Base-by-base conservation (phyloP, 352 stramenopile genomes). In the Thraustotheca clavata region DNA sequence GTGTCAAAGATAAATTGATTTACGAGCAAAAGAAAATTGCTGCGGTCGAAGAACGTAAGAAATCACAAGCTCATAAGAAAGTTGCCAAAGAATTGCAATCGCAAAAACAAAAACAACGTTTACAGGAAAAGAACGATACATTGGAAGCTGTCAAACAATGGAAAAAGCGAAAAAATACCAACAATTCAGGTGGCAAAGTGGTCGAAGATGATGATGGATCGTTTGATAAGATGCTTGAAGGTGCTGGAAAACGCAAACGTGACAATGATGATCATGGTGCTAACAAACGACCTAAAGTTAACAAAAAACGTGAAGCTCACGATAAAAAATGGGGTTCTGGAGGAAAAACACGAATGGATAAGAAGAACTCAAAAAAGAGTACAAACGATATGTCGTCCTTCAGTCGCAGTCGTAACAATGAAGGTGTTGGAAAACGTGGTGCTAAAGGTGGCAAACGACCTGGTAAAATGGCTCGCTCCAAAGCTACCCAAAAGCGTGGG, bases 11-110 rank as follows among this genome's bases (percentile, higher is more conserved):
- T 75, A 96, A 98, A 73, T 86, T 99, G 50, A 98, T 99, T 54
- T 98, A 98, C 73, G 96, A 99, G 75, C 94, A 97, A 74, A 98
- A 99, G 81, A 99, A 99, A 81, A 99, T 99, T 68, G 88, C 97
- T 46, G 96, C 96, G 22, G 96, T 99, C 39, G 89, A 98, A 69
- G 89, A 98, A 67, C 90, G 96, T 26, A 99, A 99, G 80, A 95
- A 96, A 67, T 96, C 96, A 49, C 93, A 98, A 71, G 92, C 98
- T 50, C 91, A 98, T 70, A 95, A 96, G 39, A 89, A 97, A 70
- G 97, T 97, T 65, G 88, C 94, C 46, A 99, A 99, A 77, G 90
- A 98, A 70, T 50, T 83, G 27, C 83, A 94, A 73, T 79, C 82
- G 11, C 80, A 91, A 62, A 94, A 94, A 74, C 67, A 76, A 39